Conservation (phyloP, 345 rosid genomes). For the Crucihimalaya himalaica region DNA sequence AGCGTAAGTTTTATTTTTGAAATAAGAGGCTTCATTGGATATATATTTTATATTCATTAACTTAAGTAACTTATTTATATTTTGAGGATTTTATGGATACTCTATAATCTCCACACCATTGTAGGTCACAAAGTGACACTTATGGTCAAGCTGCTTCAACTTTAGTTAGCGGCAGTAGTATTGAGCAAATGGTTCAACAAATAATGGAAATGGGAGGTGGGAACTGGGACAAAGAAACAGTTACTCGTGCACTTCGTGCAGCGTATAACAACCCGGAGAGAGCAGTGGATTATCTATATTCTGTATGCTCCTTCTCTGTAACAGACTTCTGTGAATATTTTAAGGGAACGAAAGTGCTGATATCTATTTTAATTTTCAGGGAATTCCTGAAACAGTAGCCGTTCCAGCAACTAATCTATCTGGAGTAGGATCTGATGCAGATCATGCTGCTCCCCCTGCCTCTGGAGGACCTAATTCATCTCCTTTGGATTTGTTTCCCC, state of each 20-base stretch:
- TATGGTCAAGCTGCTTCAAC: slow-evolving; percentile 89
- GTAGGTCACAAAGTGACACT: slow-evolving; percentile 56
- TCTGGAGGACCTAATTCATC: slow-evolving; percentile 80
- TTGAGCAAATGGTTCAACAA: slow-evolving; percentile 77
- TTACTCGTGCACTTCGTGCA: slow-evolving; percentile 89
- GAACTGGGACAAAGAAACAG: slow-evolving; percentile 91
- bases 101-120: not conserved
- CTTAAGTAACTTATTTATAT: not conserved
- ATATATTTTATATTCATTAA: not conserved
- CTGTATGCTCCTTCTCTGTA: slow-evolving; percentile 51
- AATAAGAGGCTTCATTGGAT: not conserved
- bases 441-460: slow-evolving; percentile 41
- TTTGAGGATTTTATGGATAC: not conserved
- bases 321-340: not conserved
- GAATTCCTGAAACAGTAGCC: slow-evolving; percentile 76
- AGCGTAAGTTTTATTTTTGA: slow-evolving; percentile 44
- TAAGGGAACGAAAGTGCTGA: slow-evolving; percentile 19
- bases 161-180: slow-evolving; percentile 67
- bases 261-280: slow-evolving; percentile 98
- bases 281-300: slow-evolving; percentile 93
- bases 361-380: slow-evolving; percentile 51
- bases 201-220: slow-evolving; percentile 98
- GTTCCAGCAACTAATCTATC: slow-evolving; percentile 56
- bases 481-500: slow-evolving; percentile 93
- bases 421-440: slow-evolving; percentile 57